Percentiles rank a stretch among this genome's conserved stretches.
Evolutionary conservation across 1,284 basidiomycete species (phyloP).

Genomic region (Marasmius fiardii): DNA sequence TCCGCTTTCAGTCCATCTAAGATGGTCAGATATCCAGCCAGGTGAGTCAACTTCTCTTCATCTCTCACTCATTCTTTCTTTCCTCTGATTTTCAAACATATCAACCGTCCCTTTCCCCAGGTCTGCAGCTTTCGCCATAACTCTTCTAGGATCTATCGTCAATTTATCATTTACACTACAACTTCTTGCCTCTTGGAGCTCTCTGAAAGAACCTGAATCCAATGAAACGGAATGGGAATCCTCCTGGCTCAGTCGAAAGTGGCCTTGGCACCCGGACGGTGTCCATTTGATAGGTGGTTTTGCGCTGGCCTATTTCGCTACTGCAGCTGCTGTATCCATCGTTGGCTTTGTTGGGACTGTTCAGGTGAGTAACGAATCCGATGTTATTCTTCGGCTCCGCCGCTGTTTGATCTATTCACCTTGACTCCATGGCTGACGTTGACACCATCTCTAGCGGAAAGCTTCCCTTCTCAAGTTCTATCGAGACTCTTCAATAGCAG

Average conservation of each 20-base stretch:
- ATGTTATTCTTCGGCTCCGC: background rate
- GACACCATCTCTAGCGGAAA: constrained; percentile 36
- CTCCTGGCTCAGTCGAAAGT: constrained; percentile 34
- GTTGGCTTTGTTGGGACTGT: constrained; percentile 66
- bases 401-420: background rate
- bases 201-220: constrained; percentile 61
- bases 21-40: constrained; percentile 14
- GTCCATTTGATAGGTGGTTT: constrained; percentile 65
- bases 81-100: too few relatives aligned
- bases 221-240: constrained; percentile 72
- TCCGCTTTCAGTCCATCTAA: background rate
- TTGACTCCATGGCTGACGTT: background rate
- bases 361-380: constrained; percentile 41
- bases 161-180: constrained; percentile 55
- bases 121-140: constrained; percentile 51
- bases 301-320: constrained; percentile 60
- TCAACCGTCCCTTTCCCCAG: constrained; percentile 25
- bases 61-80: background rate
- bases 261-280: constrained; percentile 53
- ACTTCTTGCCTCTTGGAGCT: constrained; percentile 53
- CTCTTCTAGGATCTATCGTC: constrained; percentile 50
- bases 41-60: constrained; percentile 7
- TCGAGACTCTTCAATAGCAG: constrained; percentile 72
- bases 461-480: constrained; percentile 57
- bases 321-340: constrained; percentile 55